Percentiles rank a stretch among this genome's conserved stretches.
These are phyloP conservation scores for Grifola frondosa DNA, from an alignment of 1,284 basidiomycete species.

Conservation along the genomic window DNA sequence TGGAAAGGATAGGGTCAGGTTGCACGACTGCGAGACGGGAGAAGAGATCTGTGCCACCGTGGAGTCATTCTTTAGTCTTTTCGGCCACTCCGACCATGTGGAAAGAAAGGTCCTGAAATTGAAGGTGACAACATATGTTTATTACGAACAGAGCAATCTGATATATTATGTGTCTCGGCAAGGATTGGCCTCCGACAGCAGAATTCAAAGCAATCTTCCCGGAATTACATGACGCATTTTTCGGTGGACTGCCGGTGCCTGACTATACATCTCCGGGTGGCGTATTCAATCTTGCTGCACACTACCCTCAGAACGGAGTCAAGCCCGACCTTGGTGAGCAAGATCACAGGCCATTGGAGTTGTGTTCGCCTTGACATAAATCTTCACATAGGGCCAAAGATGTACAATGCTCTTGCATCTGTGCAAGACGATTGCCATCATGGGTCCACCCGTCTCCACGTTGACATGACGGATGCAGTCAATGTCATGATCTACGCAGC, in stretches of 20 bases:
- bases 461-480: slow-evolving; percentile 90
- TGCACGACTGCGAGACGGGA: slow-evolving; percentile 2
- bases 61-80: neutral
- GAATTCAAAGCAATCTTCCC: slow-evolving; percentile 78
- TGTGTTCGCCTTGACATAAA: slow-evolving; percentile 30
- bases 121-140: neutral
- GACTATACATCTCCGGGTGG: slow-evolving; percentile 83
- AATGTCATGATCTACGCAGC: slow-evolving; percentile 81
- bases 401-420: slow-evolving; percentile 70
- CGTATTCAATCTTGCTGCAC: slow-evolving; percentile 74
- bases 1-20: neutral
- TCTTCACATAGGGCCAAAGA: slow-evolving; percentile 56
- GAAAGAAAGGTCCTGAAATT: slow-evolving; percentile 1
- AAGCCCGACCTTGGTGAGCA: slow-evolving; percentile 73
- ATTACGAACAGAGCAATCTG: neutral
- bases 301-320: slow-evolving; percentile 77
- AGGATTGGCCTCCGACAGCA: slow-evolving; percentile 21
- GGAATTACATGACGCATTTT: slow-evolving; percentile 81
- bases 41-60: neutral
- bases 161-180: too few species aligned
- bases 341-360: slow-evolving; percentile 40
- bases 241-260: slow-evolving; percentile 73
- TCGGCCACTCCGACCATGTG: neutral
- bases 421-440: slow-evolving; percentile 53
- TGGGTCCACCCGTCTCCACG: slow-evolving; percentile 81